Conservation (phyloP, 139 green algal species). For the Gonium pectorale region DNA sequence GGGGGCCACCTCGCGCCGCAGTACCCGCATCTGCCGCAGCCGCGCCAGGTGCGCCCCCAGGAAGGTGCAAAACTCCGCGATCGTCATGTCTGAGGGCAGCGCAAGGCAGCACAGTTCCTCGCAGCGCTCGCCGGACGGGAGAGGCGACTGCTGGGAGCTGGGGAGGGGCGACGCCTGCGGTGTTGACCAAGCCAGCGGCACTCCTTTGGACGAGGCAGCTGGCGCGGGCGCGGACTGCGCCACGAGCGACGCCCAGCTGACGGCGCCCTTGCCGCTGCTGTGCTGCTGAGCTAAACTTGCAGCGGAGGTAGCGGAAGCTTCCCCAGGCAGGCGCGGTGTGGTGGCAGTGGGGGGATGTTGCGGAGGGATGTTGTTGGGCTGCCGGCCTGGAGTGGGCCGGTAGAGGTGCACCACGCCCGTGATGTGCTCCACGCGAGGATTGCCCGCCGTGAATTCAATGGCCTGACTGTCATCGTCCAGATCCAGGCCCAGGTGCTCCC, state of each 20-base stretch:
- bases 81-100: constrained; percentile 88
- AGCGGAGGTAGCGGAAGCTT: too few relatives aligned
- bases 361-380: background rate
- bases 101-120: constrained; percentile 84
- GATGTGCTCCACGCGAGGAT: constrained; percentile 91
- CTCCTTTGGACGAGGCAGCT: background rate
- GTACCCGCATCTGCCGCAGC: constrained; percentile 80
- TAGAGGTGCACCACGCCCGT: constrained; percentile 91
- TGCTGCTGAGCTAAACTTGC: too few relatives aligned
- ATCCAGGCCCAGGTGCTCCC: constrained; percentile 25
- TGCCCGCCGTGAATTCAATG: constrained; percentile 85
- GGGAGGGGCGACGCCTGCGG: background rate
- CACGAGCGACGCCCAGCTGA: constrained; percentile 20
- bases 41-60: constrained; percentile 78
- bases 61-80: constrained; percentile 94
- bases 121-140: constrained; percentile 34
- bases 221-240: background rate
- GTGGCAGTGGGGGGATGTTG: too few relatives aligned
- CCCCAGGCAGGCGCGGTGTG: too few relatives aligned
- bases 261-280: background rate
- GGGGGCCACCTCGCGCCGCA: constrained; percentile 73
- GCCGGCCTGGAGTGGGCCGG: constrained; percentile 36
- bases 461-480: constrained; percentile 14
- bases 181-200: too few relatives aligned
- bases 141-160: background rate